Conservation (phyloP, 176 grass and related monocot genomes). For the Oryza meyeriana region DNA sequence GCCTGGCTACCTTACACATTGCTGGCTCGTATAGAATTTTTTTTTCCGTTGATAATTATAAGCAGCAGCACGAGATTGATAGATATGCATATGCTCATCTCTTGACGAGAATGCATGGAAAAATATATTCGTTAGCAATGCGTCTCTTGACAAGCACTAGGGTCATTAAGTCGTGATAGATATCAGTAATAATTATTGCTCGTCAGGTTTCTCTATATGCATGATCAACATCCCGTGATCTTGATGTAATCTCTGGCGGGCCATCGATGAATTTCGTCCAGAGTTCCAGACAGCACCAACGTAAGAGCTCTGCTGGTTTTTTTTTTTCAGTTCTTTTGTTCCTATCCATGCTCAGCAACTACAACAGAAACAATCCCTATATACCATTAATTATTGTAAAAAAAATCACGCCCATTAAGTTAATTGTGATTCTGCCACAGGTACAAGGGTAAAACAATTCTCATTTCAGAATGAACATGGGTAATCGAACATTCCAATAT, state of each 20-base stretch:
- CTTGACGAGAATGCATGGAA: background rate
- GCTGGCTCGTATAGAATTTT: background rate
- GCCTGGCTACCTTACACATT: background rate
- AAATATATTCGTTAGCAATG: background rate
- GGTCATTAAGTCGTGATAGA: conserved; percentile 8
- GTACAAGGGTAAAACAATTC: background rate
- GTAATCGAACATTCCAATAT: background rate
- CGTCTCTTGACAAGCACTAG: background rate
- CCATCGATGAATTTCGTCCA: background rate
- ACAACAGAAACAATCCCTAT: background rate
- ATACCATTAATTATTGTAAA: background rate
- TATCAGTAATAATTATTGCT: background rate
- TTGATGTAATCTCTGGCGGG: background rate
- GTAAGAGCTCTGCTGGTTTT: background rate
- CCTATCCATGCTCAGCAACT: background rate
- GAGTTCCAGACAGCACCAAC: background rate
- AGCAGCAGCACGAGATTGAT: background rate
- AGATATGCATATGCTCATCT: background rate
- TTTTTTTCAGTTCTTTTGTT: background rate
- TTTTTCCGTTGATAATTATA: background rate
- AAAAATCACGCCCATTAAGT: background rate
- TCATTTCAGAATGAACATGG: background rate
- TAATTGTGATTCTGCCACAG: background rate
- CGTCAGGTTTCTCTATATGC: background rate
- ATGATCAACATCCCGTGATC: background rate